These are phyloP conservation scores for Irpex sp. DNA, from an alignment of 1,284 basidiomycete species.

Conservation along the genomic window DNA sequence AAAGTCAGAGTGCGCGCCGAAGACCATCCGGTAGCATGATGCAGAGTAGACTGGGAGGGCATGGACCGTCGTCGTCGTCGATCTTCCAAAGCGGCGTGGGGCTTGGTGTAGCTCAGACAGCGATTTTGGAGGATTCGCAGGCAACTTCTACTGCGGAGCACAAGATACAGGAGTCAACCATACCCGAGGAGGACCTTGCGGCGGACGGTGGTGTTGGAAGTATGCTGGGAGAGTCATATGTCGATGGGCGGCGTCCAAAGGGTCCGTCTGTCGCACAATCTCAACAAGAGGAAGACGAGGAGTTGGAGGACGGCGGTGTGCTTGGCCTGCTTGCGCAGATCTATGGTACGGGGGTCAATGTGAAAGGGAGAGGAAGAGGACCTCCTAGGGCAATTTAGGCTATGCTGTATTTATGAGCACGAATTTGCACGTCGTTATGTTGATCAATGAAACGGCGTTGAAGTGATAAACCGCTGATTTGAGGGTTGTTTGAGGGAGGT, in stretches of 20 bases:
- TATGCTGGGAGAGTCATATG: slow-evolving; percentile 69
- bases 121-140: slow-evolving; percentile 69
- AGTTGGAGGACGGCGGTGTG: slow-evolving; percentile 63
- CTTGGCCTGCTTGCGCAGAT: slow-evolving; percentile 76
- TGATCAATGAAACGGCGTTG: not conserved
- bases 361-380: slow-evolving; percentile 32
- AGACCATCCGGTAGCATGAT: slow-evolving; percentile 39
- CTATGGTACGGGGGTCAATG: slow-evolving; percentile 56
- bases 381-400: slow-evolving; percentile 42
- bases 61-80: slow-evolving; percentile 31
- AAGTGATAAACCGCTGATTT: not conserved
- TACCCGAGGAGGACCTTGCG: slow-evolving; percentile 43
- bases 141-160: slow-evolving; percentile 35
- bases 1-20: slow-evolving; percentile 50
- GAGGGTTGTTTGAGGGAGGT: not conserved
- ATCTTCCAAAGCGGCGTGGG: slow-evolving; percentile 37
- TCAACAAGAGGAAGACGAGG: slow-evolving; percentile 54
- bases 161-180: slow-evolving; percentile 22
- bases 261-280: slow-evolving; percentile 39
- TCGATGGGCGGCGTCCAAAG: slow-evolving; percentile 40
- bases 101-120: slow-evolving; percentile 58
- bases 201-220: slow-evolving; percentile 55
- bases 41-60: slow-evolving; percentile 22
- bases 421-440: not conserved
- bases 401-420: not conserved